phyloP scores from a whole-genome alignment of 768 basidiomycete genomes.

The Crepidotus variabilis region DNA sequence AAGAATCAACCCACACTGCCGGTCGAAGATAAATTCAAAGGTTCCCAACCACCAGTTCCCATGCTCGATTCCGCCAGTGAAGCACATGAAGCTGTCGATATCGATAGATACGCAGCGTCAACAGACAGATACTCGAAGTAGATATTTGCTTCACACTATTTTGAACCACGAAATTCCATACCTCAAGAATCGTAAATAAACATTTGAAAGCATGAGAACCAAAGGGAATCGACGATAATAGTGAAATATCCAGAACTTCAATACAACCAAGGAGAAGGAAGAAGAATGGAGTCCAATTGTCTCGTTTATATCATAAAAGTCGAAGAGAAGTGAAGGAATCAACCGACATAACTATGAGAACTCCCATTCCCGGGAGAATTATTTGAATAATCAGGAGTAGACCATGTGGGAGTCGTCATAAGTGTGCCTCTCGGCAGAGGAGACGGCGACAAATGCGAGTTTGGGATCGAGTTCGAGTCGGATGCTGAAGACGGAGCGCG shows the following conservation, averaged over 20 bases:
- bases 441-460: not conserved
- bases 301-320: not conserved
- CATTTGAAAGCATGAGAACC: too few species aligned
- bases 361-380: not conserved
- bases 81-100: not conserved
- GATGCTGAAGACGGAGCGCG: not conserved
- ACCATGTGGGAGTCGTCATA: not conserved
- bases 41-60: constrained; percentile 4
- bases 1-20: constrained; percentile 15
- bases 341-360: not conserved
- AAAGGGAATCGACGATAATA: too few species aligned
- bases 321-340: not conserved
- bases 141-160: not conserved
- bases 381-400: not conserved
- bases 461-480: not conserved
- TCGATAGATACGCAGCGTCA: not conserved
- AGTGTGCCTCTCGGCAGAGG: not conserved
- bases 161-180: not conserved
- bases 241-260: not conserved
- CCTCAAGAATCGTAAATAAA: not conserved
- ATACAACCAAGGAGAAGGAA: not conserved
- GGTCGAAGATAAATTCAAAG: constrained; percentile 5
- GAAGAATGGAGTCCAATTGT: not conserved
- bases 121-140: not conserved
- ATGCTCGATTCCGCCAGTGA: not conserved